phyloP scores from a whole-genome alignment of 306 rosid genomes.

The Mimosa bimucronata region DNA sequence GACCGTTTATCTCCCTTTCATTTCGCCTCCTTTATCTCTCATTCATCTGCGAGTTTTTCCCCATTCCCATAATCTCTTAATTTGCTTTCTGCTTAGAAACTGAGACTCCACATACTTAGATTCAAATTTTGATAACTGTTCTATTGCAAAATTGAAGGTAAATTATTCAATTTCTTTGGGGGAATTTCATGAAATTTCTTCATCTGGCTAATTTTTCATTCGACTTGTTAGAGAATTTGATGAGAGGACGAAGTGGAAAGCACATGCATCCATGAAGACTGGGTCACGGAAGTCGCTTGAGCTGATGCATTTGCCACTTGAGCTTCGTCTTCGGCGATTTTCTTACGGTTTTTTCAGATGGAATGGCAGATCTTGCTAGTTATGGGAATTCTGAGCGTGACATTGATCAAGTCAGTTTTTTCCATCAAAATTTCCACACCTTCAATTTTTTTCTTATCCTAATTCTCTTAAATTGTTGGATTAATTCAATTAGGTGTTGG shows the following conservation, averaged over 20 bases:
- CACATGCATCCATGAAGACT: conserved; percentile 65
- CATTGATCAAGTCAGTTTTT: conserved; percentile 61
- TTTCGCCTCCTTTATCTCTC: conserved; percentile 34
- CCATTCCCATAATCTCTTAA: background rate
- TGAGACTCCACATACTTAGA: background rate
- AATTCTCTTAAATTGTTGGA: background rate
- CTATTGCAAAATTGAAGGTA: background rate
- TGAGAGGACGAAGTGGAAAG: conserved; percentile 58
- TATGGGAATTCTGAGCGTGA: conserved; percentile 61
- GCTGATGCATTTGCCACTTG: conserved; percentile 54
- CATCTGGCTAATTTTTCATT: background rate
- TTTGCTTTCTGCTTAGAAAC: conserved; percentile 13
- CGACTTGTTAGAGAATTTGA: conserved; percentile 43
- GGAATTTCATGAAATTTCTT: background rate
- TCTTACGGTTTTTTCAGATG: conserved; percentile 58
- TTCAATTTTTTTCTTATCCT: background rate
- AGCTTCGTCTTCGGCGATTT: conserved; percentile 48
- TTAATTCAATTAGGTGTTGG: background rate
- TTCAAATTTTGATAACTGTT: background rate
- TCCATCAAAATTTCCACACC: background rate
- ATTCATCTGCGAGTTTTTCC: conserved; percentile 18
- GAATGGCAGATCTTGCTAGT: conserved; percentile 74
- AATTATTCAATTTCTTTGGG: background rate
- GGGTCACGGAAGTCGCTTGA: conserved; percentile 44
- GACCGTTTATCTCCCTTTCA: conserved; percentile 49